Conservation (phyloP, 2,329 filamentous ascomycete species). For the Ceratocystis harringtonii region DNA sequence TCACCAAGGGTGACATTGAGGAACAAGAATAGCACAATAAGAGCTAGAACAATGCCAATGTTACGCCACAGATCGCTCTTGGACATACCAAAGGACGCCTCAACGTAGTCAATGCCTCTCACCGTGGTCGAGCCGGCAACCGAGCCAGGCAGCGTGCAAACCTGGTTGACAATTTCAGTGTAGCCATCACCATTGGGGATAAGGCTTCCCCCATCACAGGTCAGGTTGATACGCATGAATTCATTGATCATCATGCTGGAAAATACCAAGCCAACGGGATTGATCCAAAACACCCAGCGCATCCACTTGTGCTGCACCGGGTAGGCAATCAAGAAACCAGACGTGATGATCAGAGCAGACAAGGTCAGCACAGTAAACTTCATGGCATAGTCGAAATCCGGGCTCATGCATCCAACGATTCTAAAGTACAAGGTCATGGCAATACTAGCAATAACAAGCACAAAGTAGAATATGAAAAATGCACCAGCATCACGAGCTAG, state of each 20-base stretch:
- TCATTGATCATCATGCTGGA: constrained; percentile 75
- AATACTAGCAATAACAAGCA: constrained; percentile 54
- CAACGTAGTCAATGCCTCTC: constrained; percentile 53
- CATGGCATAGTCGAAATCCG: constrained; percentile 73
- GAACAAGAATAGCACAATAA: constrained; percentile 61
- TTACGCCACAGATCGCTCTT: constrained; percentile 63
- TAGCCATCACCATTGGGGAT: constrained; percentile 60
- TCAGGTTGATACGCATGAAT: constrained; percentile 53
- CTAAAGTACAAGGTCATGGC: constrained; percentile 67
- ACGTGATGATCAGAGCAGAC: constrained; percentile 66
- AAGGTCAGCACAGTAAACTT: constrained; percentile 69
- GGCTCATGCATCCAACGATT: constrained; percentile 57
- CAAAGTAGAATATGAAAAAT: constrained; percentile 63
- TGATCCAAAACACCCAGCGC: constrained; percentile 68
- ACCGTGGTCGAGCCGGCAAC: constrained; percentile 48
- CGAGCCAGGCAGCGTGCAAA: constrained; percentile 66
- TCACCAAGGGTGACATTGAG: constrained; percentile 69
- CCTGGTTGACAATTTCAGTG: constrained; percentile 55
- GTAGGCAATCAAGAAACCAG: constrained; percentile 73
- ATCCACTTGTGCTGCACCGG: constrained; percentile 60
- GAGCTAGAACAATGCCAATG: constrained; percentile 62
- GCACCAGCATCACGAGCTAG: constrained; percentile 54
- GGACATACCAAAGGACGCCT: constrained; percentile 50
- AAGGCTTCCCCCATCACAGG: constrained; percentile 51
- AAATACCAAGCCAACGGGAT: constrained; percentile 60